Evolutionary conservation across 2,329 filamentous ascomycete genomes (phyloP), one percentile per base, ranked within the genome.

Genomic region (Stagonosporopsis chrysanthemi): DNA sequence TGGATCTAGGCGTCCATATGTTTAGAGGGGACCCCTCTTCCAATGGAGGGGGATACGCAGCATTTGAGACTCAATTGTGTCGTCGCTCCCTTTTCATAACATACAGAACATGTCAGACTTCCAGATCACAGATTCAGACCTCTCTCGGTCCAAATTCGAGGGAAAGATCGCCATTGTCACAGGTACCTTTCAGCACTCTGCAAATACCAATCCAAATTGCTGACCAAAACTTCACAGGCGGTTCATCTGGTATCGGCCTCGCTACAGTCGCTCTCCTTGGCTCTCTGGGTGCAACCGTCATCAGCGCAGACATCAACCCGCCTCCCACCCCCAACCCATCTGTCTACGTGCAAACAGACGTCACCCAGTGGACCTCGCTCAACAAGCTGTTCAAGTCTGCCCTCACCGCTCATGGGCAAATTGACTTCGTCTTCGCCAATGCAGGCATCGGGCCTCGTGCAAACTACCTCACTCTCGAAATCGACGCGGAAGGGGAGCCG

Each of bases 211-310:
- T 3, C 5, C 6, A 26, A 19, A 8, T 3, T 15, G 12, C 50
- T 54, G 22, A 51, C 12, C 48, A 55, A 28, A 2, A 17, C 40
- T 22, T 8, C 12, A 15, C 52, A 81, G 84, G 85, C 52, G 82
- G 82, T 55, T 84, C 82, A 0, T 85, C 83, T 6, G 85, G 85
- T 35, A 88, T 87, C 50, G 85, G 85, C 36, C 78, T 85, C 22
- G 82, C 82, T 38, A 85, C 85, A 2, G 78, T 80, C 12, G 68
- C 80, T 5, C 74, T 84, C 4, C 79, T 86, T 17, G 75, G 86
- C 2, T 76, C 78, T 1, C 69, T 81, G 0, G 84, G 84, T 33
- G 84, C 84, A 26, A 77, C 73, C n/a, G 84, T 88, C 14, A 76
- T 87, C 55, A 81, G 77, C 36, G 84, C 78, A 24, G 86, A 88